These are phyloP conservation scores for Leucoagaricus sp. DNA, from an alignment of 1,284 basidiomycete species.

Conservation along the genomic window DNA sequence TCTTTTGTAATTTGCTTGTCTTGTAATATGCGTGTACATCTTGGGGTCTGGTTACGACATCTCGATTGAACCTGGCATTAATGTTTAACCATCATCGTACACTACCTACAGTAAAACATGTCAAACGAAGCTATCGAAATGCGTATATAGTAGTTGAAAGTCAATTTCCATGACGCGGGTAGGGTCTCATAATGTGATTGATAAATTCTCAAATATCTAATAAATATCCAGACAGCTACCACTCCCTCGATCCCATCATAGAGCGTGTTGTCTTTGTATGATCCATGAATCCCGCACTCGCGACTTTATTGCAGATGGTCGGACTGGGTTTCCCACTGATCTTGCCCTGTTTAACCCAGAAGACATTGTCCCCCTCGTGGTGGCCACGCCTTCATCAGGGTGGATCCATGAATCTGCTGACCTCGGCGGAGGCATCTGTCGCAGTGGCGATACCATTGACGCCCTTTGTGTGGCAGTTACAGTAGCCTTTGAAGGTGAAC, in stretches of 20 bases:
- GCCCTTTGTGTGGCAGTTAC: background rate
- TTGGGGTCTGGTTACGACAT: no score
- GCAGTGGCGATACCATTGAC: constrained; percentile 3
- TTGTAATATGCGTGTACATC: no score
- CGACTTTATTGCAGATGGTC: background rate
- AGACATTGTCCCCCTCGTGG: background rate
- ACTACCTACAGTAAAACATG: no score
- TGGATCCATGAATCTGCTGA: background rate
- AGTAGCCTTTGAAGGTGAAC: background rate
- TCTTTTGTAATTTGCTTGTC: no score
- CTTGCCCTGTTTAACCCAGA: constrained; percentile 1
- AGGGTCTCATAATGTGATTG: no score
- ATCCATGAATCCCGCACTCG: constrained; percentile 5
- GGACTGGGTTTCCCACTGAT: background rate
- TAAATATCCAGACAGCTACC: no score
- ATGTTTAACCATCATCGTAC: no score
- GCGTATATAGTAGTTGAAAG: no score
- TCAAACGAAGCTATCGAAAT: no score
- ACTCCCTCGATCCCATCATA: background rate
- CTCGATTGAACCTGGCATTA: no score
- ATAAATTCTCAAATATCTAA: background rate
- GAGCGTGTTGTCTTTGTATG: background rate
- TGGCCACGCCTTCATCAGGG: background rate
- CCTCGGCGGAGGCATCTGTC: constrained; percentile 4
- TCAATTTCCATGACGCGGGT: no score